A percentile compares a stretch with the other conserved stretches of the same genome.
phyloP scores from a whole-genome alignment of 1,139 yeast genomes.

The Hemisphaericaspora lyxosophila region DNA sequence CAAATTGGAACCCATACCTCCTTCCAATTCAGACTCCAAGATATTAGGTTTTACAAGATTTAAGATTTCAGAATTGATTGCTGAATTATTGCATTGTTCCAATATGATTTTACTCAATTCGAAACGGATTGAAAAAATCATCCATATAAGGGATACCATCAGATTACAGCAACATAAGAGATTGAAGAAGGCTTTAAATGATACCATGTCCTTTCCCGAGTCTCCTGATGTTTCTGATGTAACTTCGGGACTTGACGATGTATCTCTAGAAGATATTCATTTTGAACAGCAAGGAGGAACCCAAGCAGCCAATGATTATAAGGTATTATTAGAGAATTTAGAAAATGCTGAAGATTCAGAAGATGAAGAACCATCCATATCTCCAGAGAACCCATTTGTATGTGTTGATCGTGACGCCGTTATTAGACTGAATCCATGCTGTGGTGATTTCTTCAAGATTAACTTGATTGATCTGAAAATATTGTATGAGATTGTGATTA shows the following conservation, averaged over 20 bases:
- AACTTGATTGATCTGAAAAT: constrained; percentile 42
- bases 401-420: constrained; percentile 33
- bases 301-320: constrained; percentile 10
- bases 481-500: constrained; percentile 32
- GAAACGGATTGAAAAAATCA: constrained; percentile 34
- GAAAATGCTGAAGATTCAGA: constrained; percentile 40
- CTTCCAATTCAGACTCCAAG: constrained; percentile 17
- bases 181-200: constrained; percentile 35
- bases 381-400: constrained; percentile 51
- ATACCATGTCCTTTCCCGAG: constrained; percentile 20
- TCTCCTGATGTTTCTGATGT: constrained; percentile 22
- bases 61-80: constrained; percentile 45
- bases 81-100: constrained; percentile 49
- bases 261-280: constrained; percentile 36
- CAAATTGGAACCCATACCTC: constrained; percentile 28
- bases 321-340: constrained; percentile 19
- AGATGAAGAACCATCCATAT: constrained; percentile 48
- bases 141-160: constrained; percentile 36
- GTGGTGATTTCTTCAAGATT: constrained; percentile 48
- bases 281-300: constrained; percentile 13
- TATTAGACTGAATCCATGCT: constrained; percentile 38
- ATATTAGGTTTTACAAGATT: constrained; percentile 44
- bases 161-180: constrained; percentile 33
- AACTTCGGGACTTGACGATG: constrained; percentile 40
- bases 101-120: constrained; percentile 50